Conservation (phyloP, 257 asterid genomes). For the Solanum habrochaites region DNA sequence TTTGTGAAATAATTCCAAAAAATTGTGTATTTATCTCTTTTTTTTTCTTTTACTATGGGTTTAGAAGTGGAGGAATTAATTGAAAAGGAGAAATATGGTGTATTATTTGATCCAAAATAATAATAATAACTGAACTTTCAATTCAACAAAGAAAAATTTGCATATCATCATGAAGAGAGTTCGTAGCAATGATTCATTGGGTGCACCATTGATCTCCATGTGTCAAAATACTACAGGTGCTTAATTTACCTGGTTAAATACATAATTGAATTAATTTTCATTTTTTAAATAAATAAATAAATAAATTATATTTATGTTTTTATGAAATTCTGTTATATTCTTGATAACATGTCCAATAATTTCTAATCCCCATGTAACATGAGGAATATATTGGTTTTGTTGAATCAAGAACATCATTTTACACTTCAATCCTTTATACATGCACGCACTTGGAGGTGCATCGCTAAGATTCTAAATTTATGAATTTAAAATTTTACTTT, state of each 20-base stretch:
- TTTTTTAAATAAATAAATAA: neutral
- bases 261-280: neutral
- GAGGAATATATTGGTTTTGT: neutral
- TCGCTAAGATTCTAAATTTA: neutral
- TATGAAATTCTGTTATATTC: neutral
- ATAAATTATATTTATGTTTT: neutral
- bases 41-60: constrained; percentile 20
- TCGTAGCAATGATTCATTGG: constrained; percentile 61
- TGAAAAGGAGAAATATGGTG: constrained; percentile 31
- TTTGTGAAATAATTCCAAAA: neutral
- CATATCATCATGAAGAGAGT: constrained; percentile 75
- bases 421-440: neutral
- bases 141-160: neutral
- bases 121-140: neutral
- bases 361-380: neutral
- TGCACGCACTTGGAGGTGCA: neutral
- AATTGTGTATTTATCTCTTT: neutral
- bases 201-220: constrained; percentile 56
- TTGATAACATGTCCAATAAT: constrained; percentile 19
- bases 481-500: neutral
- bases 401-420: neutral
- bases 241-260: neutral
- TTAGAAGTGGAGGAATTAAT: constrained; percentile 24
- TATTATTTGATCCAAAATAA: neutral
- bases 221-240: constrained; percentile 89